Evolutionary conservation across 495 filamentous ascomycete genomes (phyloP), one percentile per base, ranked within the genome.

Genomic region (Clavariopsis aquatica): DNA sequence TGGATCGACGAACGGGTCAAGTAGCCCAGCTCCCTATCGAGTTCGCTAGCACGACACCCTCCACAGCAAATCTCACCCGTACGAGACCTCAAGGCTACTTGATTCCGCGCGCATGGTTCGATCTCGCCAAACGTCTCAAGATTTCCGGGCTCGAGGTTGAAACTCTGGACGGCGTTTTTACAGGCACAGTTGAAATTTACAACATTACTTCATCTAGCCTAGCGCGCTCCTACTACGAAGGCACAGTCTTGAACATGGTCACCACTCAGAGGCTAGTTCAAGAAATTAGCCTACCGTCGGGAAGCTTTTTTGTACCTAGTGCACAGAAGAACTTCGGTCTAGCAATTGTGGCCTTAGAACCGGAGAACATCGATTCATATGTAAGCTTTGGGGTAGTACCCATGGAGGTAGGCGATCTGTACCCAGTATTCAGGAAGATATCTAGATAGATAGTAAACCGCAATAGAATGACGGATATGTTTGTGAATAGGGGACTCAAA

Each of bases 341-440:
- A n/a, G 53, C 53, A 5, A 31, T 57, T 43, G 34, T 57, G 4
- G 53, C 53, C 8, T 27, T 57, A 29, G 53, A 57, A 29, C 74
- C 73, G 19, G 74, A 76, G 60, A 75, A 75, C 64, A 66, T 73
- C 12, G 73, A 76, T 51, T 74, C 72, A 19, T 76, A 72, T 52
- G 74, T 73, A 19, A 52, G 65, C 29, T 75, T 76, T 20, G 71
- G 71, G 45, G 51, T 76, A 28, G 22, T 76, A 1, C 74, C 73
- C 1, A 67, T 76, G 19, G 22, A 59, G 52, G 56, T n/a, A 8
- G 72, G 71, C 2, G 72, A 76, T 52, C 68, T 72, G 54, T 76
- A 75, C 63, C 74, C 74, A 36, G 65, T 74, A 28, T 76, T 73
- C 49, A 72, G 74, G 31, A 36, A 36, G 31, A 36, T 36, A 36